Evolutionary conservation across 2,329 filamentous ascomycete species (phyloP).

Genomic region (Phyllosticta citribraziliensis): DNA sequence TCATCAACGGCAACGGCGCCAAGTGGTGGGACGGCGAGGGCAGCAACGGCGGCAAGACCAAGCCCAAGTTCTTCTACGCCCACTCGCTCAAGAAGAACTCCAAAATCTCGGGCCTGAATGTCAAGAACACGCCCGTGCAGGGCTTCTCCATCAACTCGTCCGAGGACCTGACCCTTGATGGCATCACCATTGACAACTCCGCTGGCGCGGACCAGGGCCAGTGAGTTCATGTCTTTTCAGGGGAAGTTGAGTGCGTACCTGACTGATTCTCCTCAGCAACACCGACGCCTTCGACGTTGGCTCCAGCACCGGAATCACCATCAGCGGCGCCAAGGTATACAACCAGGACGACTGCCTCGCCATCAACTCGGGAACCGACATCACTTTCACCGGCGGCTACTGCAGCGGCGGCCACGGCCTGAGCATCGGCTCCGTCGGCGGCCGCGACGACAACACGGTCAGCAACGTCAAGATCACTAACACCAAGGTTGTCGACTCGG

Average conservation of each 20-base stretch:
- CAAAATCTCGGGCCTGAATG: constrained; percentile 34
- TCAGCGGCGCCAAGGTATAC: constrained; percentile 36
- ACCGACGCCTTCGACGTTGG: constrained; percentile 48
- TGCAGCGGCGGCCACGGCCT: constrained; percentile 43
- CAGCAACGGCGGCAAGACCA: constrained; percentile 34
- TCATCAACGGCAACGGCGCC: constrained; percentile 32
- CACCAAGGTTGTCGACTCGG: constrained; percentile 36
- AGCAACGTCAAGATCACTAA: constrained; percentile 38
- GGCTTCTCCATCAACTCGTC: constrained; percentile 33
- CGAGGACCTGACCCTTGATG: constrained; percentile 31
- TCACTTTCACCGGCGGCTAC: not conserved
- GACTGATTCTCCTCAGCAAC: constrained; percentile 25
- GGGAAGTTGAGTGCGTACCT: too few relatives aligned
- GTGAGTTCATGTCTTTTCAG: too few relatives aligned
- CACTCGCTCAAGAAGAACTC: constrained; percentile 17
- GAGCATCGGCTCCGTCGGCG: constrained; percentile 45
- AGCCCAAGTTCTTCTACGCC: constrained; percentile 15
- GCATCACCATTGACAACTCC: constrained; percentile 43
- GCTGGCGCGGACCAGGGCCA: constrained; percentile 14
- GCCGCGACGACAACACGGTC: constrained; percentile 42
- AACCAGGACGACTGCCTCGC: constrained; percentile 49
- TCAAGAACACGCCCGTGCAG: constrained; percentile 47
- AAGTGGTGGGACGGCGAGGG: constrained; percentile 36
- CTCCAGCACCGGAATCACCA: constrained; percentile 33
- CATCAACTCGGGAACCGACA: constrained; percentile 39